Percentiles rank a stretch among this genome's conserved stretches.
phyloP scores from a whole-genome alignment of 73 alveolate species.

The Blepharisma stoltei region DNA sequence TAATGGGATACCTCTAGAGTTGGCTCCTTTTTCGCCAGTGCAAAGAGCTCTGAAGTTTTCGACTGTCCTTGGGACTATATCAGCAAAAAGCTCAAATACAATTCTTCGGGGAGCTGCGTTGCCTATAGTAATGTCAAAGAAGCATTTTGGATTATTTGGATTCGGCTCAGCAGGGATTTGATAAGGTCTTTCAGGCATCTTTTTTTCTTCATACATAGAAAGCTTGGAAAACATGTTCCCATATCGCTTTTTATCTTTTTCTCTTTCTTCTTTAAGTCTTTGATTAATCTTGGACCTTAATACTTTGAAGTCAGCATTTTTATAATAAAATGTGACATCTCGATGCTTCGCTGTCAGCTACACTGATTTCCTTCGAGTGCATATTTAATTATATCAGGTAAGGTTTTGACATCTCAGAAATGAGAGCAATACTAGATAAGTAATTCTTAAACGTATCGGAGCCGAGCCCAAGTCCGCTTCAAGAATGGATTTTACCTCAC shows the following conservation, averaged over 20 bases:
- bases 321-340: no score
- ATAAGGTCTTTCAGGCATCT: conserved; percentile 39
- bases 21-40: conserved; percentile 92
- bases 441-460: no score
- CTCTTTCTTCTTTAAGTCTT: conserved; percentile 45
- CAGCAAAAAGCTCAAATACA: conserved; percentile 83
- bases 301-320: conserved; percentile 61
- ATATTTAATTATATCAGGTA: no score
- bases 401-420: no score
- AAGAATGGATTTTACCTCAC: no score
- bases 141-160: conserved; percentile 65
- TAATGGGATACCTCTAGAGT: conserved; percentile 35
- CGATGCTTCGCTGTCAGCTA: no score
- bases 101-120: conserved; percentile 80
- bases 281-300: conserved; percentile 51
- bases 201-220: conserved; percentile 83
- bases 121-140: conserved; percentile 84
- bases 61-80: conserved; percentile 90
- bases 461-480: no score
- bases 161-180: conserved; percentile 62
- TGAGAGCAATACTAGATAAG: no score
- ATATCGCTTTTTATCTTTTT: conserved; percentile 58
- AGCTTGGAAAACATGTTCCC: conserved; percentile 64
- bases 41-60: conserved; percentile 98
- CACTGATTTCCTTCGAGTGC: no score